Conservation (phyloP, 306 rosid genomes). For the Hippophae rhamnoides region DNA sequence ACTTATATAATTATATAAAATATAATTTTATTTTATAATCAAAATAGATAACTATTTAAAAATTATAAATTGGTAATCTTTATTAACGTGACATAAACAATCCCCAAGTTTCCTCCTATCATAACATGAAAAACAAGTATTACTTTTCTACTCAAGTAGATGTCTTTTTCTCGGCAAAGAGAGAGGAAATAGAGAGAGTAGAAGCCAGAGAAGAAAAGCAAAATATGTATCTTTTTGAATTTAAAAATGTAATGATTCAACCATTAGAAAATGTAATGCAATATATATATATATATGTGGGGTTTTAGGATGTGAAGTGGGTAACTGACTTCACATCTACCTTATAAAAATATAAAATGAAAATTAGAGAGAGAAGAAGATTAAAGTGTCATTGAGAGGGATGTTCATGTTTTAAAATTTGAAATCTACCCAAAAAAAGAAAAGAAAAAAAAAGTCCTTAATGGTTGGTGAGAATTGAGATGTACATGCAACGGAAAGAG, state of each 20-base stretch:
- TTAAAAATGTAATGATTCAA: slow-evolving; percentile 54
- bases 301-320: slow-evolving; percentile 29
- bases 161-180: slow-evolving; percentile 3
- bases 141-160: slow-evolving; percentile 4
- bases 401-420: slow-evolving; percentile 63
- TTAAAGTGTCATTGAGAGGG: slow-evolving; percentile 9
- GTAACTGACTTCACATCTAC: slow-evolving; percentile 14
- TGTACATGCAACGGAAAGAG: slow-evolving; percentile 24
- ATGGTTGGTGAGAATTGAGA: slow-evolving; percentile 24
- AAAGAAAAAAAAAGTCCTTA: slow-evolving; percentile 8
- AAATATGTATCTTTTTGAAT: slow-evolving; percentile 31
- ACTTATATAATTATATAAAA: too few relatives aligned
- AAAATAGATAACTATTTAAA: too few relatives aligned
- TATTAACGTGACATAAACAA: too few relatives aligned
- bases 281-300: slow-evolving; percentile 19
- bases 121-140: background rate
- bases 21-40: too few relatives aligned
- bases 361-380: slow-evolving; percentile 11
- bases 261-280: slow-evolving; percentile 31
- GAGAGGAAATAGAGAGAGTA: slow-evolving; percentile 1
- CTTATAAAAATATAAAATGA: slow-evolving; percentile 4
- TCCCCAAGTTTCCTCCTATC: too few relatives aligned
- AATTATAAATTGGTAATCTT: too few relatives aligned
- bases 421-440: slow-evolving; percentile 33
- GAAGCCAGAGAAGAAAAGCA: slow-evolving; percentile 32